Evolutionary conservation across 2,329 filamentous ascomycete species (phyloP).

Genomic region (Fusarium cyanostomum): DNA sequence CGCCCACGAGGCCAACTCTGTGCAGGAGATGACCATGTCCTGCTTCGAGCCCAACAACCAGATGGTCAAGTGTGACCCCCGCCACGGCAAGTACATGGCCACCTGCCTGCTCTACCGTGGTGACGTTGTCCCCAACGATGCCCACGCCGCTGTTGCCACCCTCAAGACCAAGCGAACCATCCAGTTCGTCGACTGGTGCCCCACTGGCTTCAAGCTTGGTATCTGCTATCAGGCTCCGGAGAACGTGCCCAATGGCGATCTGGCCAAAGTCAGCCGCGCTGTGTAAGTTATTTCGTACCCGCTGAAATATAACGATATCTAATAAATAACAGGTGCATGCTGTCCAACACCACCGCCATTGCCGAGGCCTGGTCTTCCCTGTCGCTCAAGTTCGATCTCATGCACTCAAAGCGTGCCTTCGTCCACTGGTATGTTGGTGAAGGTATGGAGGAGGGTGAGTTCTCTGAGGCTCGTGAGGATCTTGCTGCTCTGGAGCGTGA

Average conservation of each 20-base stretch:
- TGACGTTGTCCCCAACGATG: slow-evolving; percentile 97
- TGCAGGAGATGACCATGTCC: slow-evolving; percentile 97
- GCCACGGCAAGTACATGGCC: slow-evolving; percentile 99
- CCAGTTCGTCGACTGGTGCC: slow-evolving; percentile 99
- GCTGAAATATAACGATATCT: not conserved
- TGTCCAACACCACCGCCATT: slow-evolving; percentile 98
- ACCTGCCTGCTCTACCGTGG: slow-evolving; percentile 98
- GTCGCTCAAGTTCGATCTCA: slow-evolving; percentile 98
- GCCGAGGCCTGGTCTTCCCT: slow-evolving; percentile 97
- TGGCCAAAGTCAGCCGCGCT: slow-evolving; percentile 97
- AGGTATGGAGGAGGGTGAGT: slow-evolving; percentile 99
- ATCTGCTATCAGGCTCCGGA: slow-evolving; percentile 99
- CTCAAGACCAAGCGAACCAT: slow-evolving; percentile 99
- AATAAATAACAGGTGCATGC: slow-evolving; percentile 78
- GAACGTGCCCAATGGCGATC: slow-evolving; percentile 94
- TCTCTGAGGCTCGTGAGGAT: slow-evolving; percentile 98
- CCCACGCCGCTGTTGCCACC: slow-evolving; percentile 89
- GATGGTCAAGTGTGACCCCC: slow-evolving; percentile 99
- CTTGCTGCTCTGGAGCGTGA: slow-evolving; percentile 97
- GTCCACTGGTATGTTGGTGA: slow-evolving; percentile 99
- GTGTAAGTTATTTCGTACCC: slow-evolving; percentile 73
- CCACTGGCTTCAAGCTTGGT: slow-evolving; percentile 99
- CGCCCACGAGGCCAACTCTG: slow-evolving; percentile 96
- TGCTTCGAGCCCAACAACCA: slow-evolving; percentile 99
- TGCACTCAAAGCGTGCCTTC: slow-evolving; percentile 99